These are phyloP conservation scores for Xerocomus spinulosus DNA, from an alignment of 768 basidiomycete genomes.

Conservation along the genomic window DNA sequence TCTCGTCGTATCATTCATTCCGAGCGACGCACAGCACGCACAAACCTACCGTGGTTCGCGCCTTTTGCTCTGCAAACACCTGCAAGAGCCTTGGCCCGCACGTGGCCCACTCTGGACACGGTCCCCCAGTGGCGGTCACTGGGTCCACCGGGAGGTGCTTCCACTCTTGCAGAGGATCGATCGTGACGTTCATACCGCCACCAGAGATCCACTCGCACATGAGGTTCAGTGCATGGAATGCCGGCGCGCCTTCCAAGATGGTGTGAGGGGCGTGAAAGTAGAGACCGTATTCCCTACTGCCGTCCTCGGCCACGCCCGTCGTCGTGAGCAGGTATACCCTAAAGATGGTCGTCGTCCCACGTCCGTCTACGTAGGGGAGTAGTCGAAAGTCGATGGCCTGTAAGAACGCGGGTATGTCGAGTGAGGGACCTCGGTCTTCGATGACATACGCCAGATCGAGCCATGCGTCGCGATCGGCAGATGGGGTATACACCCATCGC, in stretches of 20 bases:
- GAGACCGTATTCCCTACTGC: slow-evolving; percentile 11
- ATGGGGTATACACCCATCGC: slow-evolving; percentile 21
- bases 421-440: slow-evolving; percentile 11
- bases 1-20: background rate
- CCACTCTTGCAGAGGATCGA: slow-evolving; percentile 20
- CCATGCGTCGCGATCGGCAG: slow-evolving; percentile 20
- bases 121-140: slow-evolving; percentile 22
- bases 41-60: slow-evolving; percentile 8
- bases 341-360: slow-evolving; percentile 1
- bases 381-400: slow-evolving; percentile 12
- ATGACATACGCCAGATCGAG: slow-evolving; percentile 17
- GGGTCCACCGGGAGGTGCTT: slow-evolving; percentile 25
- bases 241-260: slow-evolving; percentile 22
- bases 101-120: slow-evolving; percentile 13
- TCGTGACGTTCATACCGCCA: slow-evolving; percentile 7
- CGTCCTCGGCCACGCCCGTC: background rate
- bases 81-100: slow-evolving; percentile 12
- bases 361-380: slow-evolving; percentile 14
- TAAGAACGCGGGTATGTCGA: slow-evolving; percentile 17
- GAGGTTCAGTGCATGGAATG: slow-evolving; percentile 18
- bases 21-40: background rate
- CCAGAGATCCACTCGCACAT: slow-evolving; percentile 22
- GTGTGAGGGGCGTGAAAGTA: slow-evolving; percentile 23
- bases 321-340: slow-evolving; percentile 12
- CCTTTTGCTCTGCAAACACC: slow-evolving; percentile 5